Evolutionary conservation across 352 stramenopile species (phyloP).

Genomic region (Paralagenidium karlingii): DNA sequence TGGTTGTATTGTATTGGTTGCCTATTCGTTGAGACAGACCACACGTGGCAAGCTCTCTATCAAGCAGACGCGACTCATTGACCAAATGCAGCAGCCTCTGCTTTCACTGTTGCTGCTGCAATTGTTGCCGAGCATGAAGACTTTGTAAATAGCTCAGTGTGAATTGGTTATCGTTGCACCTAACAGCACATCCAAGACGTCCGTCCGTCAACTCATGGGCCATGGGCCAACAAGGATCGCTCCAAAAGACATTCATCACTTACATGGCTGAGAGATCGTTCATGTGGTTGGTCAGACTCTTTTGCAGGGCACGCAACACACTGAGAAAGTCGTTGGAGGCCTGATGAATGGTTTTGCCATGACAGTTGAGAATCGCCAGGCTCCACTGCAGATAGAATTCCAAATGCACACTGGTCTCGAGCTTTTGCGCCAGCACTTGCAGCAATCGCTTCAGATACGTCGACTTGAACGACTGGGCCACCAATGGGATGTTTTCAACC

Average conservation of each 20-base stretch:
- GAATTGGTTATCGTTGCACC: conserved; percentile 85
- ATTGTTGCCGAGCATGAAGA: conserved; percentile 1
- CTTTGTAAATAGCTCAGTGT: conserved; percentile 70
- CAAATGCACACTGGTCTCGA: conserved; percentile 89
- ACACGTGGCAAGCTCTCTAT: no score
- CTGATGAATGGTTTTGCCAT: conserved; percentile 70
- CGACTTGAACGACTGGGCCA: conserved; percentile 84
- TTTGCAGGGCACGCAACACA: conserved; percentile 78
- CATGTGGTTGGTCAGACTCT: conserved; percentile 74
- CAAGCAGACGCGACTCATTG: no score
- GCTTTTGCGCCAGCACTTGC: conserved; percentile 86
- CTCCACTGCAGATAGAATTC: conserved; percentile 97
- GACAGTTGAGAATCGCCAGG: conserved; percentile 88
- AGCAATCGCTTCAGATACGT: conserved; percentile 89
- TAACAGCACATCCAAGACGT: conserved; percentile 12
- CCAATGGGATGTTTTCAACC: conserved; percentile 79
- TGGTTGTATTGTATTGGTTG: no score
- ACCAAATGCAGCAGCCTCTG: no score
- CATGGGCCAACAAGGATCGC: conserved; percentile 1
- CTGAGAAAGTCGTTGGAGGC: conserved; percentile 40
- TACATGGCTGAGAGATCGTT: conserved; percentile 80
- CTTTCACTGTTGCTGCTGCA: no score
- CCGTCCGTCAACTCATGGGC: conserved; percentile 3
- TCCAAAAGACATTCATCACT: conserved; percentile 9
- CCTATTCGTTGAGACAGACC: no score